Base-by-base conservation (phyloP, 495 filamentous ascomycete species). In the Cenococcum geophilum region DNA sequence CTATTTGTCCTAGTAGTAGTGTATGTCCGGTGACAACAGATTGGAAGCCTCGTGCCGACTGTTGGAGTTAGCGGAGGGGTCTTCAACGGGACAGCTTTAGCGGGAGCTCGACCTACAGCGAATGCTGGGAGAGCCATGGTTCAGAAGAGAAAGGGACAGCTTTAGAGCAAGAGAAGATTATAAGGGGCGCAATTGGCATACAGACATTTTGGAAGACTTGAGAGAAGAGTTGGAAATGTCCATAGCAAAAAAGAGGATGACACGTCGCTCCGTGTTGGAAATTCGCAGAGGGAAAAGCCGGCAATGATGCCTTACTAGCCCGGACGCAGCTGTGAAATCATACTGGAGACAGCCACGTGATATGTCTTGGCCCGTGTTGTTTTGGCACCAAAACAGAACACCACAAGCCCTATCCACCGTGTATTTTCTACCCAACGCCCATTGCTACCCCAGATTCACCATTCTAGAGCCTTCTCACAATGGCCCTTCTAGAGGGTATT, bases 401-500 rank as follows among this genome's bases (percentile, higher is more conserved):
- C 12, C 49, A 52, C 49, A 23, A 52, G 49, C 18, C 16, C 25
- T 1, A 23, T 11, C 49, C 0, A 27, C 49, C 21, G 25, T 20
- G 8, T 20, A 52, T 25, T 32, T 1, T 32, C 23, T 20, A 23
- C 49, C 1, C 49, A 25, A 8, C 49, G 25, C 49, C 23, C 18
- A 52, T 45, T 45, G 18, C 49, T 37, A 37, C 53, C 34, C 34
- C 10, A 56, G 18, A 52, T 18, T 32, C 12, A 23, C 21, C 8
- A 52, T 23, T 45, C 49, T 18, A 52, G 18, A 5, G 25, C 21
- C 49, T 16, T 5, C 49, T 18, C 42, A 56, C 53, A 56, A 53
- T 22, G 47, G 16, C 70, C 67, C 47, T 70, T 50, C 43, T 62
- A 10, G 72, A 73, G 56, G 71, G 68, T 37, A 73, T 75, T 57